Evolutionary conservation across 2,329 filamentous ascomycete genomes (phyloP).

Genomic region (Paecilomyces variotii): DNA sequence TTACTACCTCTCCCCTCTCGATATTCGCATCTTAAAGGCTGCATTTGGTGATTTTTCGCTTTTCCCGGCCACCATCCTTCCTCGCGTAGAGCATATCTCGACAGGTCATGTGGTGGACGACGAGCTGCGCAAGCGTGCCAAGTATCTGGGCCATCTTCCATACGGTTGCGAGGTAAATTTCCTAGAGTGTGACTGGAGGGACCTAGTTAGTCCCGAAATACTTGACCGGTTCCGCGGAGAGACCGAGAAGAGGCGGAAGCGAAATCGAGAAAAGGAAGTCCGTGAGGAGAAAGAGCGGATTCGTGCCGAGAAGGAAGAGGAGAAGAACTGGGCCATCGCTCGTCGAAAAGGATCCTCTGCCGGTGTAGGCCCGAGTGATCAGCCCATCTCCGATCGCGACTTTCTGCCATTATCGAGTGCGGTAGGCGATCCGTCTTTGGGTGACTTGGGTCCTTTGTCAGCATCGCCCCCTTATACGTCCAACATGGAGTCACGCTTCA

Average conservation of each 20-base stretch:
- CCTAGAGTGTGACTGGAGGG: constrained; percentile 90
- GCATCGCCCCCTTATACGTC: constrained; percentile 35
- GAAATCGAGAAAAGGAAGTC: constrained; percentile 72
- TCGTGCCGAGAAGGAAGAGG: constrained; percentile 73
- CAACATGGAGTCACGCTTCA: constrained; percentile 29
- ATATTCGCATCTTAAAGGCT: constrained; percentile 85
- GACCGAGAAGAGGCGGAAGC: constrained; percentile 66
- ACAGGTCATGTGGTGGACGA: constrained; percentile 84
- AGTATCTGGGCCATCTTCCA: constrained; percentile 80
- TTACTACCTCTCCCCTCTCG: constrained; percentile 80
- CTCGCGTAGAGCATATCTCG: constrained; percentile 80
- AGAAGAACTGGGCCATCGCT: constrained; percentile 59
- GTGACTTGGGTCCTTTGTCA: constrained; percentile 26
- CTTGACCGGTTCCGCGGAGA: constrained; percentile 70
- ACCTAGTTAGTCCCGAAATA: constrained; percentile 68
- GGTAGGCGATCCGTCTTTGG: constrained; percentile 15
- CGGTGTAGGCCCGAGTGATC: constrained; percentile 26
- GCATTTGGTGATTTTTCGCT: constrained; percentile 75
- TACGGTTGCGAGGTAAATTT: constrained; percentile 88
- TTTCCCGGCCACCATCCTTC: constrained; percentile 79
- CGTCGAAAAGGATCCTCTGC: constrained; percentile 53
- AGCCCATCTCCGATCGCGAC: constrained; percentile 51
- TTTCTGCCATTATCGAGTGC: constrained; percentile 54
- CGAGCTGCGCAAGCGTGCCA: constrained; percentile 69
- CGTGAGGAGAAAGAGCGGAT: constrained; percentile 80